These are phyloP conservation scores for Karstenula rhodostoma DNA, from an alignment of 2,329 filamentous ascomycete genomes.

Conservation along the genomic window DNA sequence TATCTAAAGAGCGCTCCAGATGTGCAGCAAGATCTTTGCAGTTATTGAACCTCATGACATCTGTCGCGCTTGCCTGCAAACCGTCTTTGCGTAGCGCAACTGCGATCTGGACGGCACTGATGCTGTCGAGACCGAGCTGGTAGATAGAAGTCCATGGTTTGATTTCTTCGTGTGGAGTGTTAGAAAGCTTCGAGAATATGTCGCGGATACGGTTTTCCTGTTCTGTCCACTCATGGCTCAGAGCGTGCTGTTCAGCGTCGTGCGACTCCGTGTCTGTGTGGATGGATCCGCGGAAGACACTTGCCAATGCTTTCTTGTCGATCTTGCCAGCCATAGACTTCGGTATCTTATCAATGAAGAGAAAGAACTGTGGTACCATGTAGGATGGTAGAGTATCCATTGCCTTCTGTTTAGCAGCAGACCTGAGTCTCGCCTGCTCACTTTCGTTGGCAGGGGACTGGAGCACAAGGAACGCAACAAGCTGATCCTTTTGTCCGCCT, in stretches of 20 bases:
- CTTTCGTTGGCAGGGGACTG: constrained; percentile 7
- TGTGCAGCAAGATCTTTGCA: constrained; percentile 43
- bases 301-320: constrained; percentile 45
- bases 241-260: constrained; percentile 5
- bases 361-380: constrained; percentile 49
- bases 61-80: constrained; percentile 68
- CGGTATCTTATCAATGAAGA: constrained; percentile 45
- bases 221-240: constrained; percentile 56
- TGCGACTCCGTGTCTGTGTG: constrained; percentile 16
- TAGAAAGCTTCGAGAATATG: constrained; percentile 67
- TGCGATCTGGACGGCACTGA: constrained; percentile 82
- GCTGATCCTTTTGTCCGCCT: constrained; percentile 39
- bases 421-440: constrained; percentile 28
- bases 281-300: constrained; percentile 36
- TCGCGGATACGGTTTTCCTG: constrained; percentile 63
- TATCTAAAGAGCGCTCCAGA: constrained; percentile 19
- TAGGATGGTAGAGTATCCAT: constrained; percentile 43
- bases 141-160: constrained; percentile 75
- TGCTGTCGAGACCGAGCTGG: constrained; percentile 88
- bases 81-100: constrained; percentile 69
- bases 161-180: constrained; percentile 61
- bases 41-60: constrained; percentile 70
- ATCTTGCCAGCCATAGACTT: constrained; percentile 52
- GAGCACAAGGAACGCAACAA: constrained; percentile 45
- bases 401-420: constrained; percentile 26